These are phyloP conservation scores for Choanephora cucurbitarum DNA, from an alignment of 371 early-diverging fungal species.

Conservation along the genomic window DNA sequence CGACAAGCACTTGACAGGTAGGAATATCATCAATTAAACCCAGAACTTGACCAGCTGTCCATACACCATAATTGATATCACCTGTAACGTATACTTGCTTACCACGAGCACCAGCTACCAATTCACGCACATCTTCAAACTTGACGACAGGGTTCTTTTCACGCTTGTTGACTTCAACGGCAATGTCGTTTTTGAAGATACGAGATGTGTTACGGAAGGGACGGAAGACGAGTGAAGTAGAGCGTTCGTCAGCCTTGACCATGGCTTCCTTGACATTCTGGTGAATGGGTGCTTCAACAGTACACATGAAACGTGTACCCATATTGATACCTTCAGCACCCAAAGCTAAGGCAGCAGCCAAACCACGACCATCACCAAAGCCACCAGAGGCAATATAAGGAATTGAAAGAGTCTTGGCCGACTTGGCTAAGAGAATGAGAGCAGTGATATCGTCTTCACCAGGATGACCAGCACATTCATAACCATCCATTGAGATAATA, in stretches of 20 bases:
- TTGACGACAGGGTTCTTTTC: constrained; percentile 61
- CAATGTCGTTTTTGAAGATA: constrained; percentile 75
- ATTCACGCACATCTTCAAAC: constrained; percentile 68
- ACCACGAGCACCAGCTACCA: constrained; percentile 74
- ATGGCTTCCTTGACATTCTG: constrained; percentile 75
- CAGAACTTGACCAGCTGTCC: constrained; percentile 78
- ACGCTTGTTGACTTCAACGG: constrained; percentile 66
- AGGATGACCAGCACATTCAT: constrained; percentile 86
- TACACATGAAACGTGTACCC: constrained; percentile 86
- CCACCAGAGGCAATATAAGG: constrained; percentile 84
- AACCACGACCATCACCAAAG: constrained; percentile 72
- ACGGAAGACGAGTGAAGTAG: constrained; percentile 71
- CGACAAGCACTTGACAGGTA: constrained; percentile 65
- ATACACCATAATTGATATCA: constrained; percentile 73
- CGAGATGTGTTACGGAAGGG: constrained; percentile 80
- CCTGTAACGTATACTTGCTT: constrained; percentile 71
- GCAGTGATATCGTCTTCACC: constrained; percentile 82
- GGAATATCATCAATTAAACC: constrained; percentile 80
- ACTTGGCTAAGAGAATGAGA: constrained; percentile 73
- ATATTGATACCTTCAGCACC: constrained; percentile 78
- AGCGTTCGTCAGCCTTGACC: constrained; percentile 69
- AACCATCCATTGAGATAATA: constrained; percentile 75
- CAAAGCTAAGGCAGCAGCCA: constrained; percentile 70
- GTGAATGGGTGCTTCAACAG: constrained; percentile 74
- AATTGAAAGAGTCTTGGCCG: constrained; percentile 62